Evolutionary conservation across 169 alveolate species (phyloP).

Genomic region (Plasmodium knowlesi): DNA sequence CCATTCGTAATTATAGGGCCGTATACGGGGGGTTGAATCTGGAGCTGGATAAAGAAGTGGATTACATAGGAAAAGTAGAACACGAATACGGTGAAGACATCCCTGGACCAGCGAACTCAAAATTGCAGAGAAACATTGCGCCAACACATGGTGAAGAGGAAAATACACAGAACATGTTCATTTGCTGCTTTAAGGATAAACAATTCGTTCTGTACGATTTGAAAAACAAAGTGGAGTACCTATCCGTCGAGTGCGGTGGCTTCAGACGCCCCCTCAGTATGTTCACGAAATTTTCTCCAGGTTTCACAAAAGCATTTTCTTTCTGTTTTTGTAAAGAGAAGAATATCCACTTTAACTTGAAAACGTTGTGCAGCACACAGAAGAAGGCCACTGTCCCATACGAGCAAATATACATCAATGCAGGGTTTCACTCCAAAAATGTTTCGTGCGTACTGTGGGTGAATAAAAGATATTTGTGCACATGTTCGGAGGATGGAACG

Average conservation of each 20-base stretch:
- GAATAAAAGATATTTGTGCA: conserved; percentile 19
- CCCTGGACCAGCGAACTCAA: background rate
- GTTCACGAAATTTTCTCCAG: conserved; percentile 2
- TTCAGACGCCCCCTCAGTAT: conserved; percentile 71
- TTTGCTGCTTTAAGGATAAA: conserved; percentile 69
- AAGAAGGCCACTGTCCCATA: conserved; percentile 25
- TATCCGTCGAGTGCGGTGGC: conserved; percentile 71
- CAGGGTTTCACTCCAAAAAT: conserved; percentile 45
- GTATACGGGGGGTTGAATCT: background rate
- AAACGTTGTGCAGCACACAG: conserved; percentile 5
- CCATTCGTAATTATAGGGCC: background rate
- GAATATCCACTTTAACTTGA: conserved; percentile 17
- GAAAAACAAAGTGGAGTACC: conserved; percentile 42
- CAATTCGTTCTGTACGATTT: conserved; percentile 56
- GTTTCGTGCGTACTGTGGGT: conserved; percentile 61
- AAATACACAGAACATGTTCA: conserved; percentile 8
- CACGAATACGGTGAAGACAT: background rate
- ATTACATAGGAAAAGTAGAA: background rate
- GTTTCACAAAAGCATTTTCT: conserved; percentile 18
- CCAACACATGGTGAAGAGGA: background rate
- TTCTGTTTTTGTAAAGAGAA: conserved; percentile 67
- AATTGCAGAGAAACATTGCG: background rate
- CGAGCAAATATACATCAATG: conserved; percentile 25
- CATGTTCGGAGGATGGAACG: conserved; percentile 68
- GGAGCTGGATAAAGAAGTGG: background rate